Base-by-base conservation (phyloP, 352 stramenopile genomes). In the Pythium folliculosum region DNA sequence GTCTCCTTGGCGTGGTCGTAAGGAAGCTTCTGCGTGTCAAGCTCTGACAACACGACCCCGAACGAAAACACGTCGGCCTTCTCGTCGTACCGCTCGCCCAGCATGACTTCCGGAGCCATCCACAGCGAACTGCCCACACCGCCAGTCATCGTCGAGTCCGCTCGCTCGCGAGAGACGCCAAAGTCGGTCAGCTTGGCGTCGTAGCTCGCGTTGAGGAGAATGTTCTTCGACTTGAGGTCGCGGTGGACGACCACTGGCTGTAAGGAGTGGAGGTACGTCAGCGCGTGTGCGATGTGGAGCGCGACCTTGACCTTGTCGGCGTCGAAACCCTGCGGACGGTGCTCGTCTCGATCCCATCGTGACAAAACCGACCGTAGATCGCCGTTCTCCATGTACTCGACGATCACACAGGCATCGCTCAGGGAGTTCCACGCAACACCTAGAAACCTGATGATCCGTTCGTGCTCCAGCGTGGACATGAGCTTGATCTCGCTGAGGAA, bases 401-500 rank as follows among this genome's bases (percentile, higher is more conserved):
- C 38, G 21, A 61, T 45, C 4, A 38, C 54, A 38, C 54, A 61
- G 21, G 54, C 54, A 21, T 61, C 54, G 27, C 54, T 61, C n/a
- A 61, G 54, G 12, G 54, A 22, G 54, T 61, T 61, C 54, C 54
- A 61, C 22, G 54, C 54, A 37, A 61, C 54, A 12, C 54, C 54
- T 17, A 61, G 38, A 30, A 61, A 61, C 9, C 13, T 19, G 22
- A 61, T n/a, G 37, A 61, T 61, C 3, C 54, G 54, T 16, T 70
- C 58, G 63, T 87, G 78, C 2, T 67, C 48, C 25, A 87, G 64
- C 21, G 70, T 57, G n/a, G 75, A 73, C 62, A 83, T 79, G 25
- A 85, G 72, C 17, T 71, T 60, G 43, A 85, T 77, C 52, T 88
- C 79, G 7, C 45, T 51, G 40, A 85, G 69, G 27, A 82, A 82